Evolutionary conservation across 176 grass and related monocot species (phyloP), one percentile per base, ranked within the genome.

Genomic region (Microstegium vimineum): DNA sequence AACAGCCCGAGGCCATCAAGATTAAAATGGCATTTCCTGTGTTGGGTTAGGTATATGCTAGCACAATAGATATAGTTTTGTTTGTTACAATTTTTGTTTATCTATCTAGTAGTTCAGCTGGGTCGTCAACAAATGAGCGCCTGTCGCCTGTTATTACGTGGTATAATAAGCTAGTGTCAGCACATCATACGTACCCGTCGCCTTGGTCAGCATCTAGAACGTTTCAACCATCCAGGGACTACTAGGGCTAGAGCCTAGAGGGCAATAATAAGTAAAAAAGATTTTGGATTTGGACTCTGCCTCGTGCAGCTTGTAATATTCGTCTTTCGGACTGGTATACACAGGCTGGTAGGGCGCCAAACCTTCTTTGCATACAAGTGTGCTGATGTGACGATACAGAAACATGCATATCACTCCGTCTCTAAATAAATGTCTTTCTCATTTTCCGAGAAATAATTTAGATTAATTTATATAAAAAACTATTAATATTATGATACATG

Each of bases 71-170:
- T 12, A 67, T 51, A 31, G 8, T 69, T 54, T 27, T 69, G 45
- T 37, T 52, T 49, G 42, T 71, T 0, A 42, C 73, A 77, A 68
- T 90, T 67, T 81, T 82, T 66, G 57, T 35, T 78, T 86, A 60
- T 76, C 59, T 86, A 74, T 76, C 73, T n/a, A 11, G 45, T n/a
- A 11, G 45, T 81, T 86, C 26, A 31, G 79, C 62, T 86, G 56
- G 61, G 69, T 83, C 84, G 8, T 56, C 56, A 83, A 79, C 74
- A 74, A 79, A 78, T 83, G 60, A 32, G 40, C 5, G 8, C 20
- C 10, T 52, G 35, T 59, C 8, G n/a, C 18, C 9, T 23, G 52
- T 25, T 59, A n/a, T 56, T 81, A 43, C 5, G 30, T 51, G 8
- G 1, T n/a, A 6, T 56, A 35, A 59, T 16, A 11, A 43, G 82